These are phyloP conservation scores for Dactylellina cionopaga DNA, from an alignment of 2,329 filamentous ascomycete species.

Conservation along the genomic window DNA sequence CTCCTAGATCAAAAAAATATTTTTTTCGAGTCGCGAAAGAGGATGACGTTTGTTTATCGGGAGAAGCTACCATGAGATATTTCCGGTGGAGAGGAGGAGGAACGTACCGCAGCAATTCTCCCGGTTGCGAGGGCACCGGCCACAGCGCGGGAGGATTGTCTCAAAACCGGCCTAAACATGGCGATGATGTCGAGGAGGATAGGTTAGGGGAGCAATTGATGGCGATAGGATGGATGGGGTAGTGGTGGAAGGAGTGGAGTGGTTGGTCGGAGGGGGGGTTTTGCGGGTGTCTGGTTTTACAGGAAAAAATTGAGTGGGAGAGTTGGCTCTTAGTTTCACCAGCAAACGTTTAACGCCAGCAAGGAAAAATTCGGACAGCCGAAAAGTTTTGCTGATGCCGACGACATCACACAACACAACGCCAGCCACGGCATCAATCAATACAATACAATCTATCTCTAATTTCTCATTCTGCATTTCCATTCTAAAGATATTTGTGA, in stretches of 20 bases:
- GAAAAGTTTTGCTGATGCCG: constrained; percentile 49
- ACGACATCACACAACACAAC: constrained; percentile 50
- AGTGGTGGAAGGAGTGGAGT: constrained; percentile 54
- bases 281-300: constrained; percentile 33
- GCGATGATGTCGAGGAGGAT: constrained; percentile 66
- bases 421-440: background rate
- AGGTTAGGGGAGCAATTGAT: constrained; percentile 52
- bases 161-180: constrained; percentile 99
- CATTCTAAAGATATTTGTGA: constrained; percentile 40
- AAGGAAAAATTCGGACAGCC: constrained; percentile 48
- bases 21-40: constrained; percentile 61
- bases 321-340: too few species aligned
- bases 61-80: constrained; percentile 62
- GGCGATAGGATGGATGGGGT: constrained; percentile 45
- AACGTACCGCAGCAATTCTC: constrained; percentile 93
- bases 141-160: constrained; percentile 94
- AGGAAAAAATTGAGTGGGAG: constrained; percentile 54
- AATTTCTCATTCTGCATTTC: constrained; percentile 6
- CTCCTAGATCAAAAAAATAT: constrained; percentile 59
- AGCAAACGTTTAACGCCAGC: constrained; percentile 22
- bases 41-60: constrained; percentile 60
- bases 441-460: background rate
- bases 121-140: constrained; percentile 85
- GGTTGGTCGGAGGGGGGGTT: constrained; percentile 47
- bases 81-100: constrained; percentile 61